Evolutionary conservation across 768 basidiomycete species (phyloP).

Genomic region (Fibroporia radiculosa): DNA sequence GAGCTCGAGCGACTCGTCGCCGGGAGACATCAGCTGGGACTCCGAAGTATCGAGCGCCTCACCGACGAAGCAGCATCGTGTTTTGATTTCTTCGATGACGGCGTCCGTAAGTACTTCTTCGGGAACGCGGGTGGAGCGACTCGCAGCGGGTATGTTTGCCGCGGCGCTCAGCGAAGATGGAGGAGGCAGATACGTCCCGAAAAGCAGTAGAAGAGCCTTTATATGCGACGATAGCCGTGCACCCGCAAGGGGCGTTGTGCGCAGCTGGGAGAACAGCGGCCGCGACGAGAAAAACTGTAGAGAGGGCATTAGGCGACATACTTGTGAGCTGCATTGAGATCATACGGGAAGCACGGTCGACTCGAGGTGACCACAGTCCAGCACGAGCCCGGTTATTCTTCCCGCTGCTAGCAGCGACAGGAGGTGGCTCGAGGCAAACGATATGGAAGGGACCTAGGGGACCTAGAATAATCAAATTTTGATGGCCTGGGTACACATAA

Average conservation of each 20-base stretch:
- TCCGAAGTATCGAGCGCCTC: slow-evolving; percentile 37
- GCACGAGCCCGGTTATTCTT: slow-evolving; percentile 84
- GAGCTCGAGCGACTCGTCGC: slow-evolving; percentile 31
- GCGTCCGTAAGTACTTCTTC: slow-evolving; percentile 71
- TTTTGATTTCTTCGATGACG: slow-evolving; percentile 87
- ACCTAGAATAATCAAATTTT: background rate
- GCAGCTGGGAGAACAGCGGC: slow-evolving; percentile 76
- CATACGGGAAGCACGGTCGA: slow-evolving; percentile 81
- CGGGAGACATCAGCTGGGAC: slow-evolving; percentile 23
- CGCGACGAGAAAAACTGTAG: slow-evolving; percentile 84
- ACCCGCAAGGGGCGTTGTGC: slow-evolving; percentile 87
- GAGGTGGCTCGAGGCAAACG: slow-evolving; percentile 85
- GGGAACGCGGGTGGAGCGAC: slow-evolving; percentile 62
- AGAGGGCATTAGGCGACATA: background rate
- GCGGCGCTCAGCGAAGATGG: slow-evolving; percentile 62
- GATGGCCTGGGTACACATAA: background rate
- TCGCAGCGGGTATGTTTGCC: slow-evolving; percentile 53
- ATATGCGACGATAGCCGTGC: slow-evolving; percentile 71
- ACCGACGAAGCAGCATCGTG: slow-evolving; percentile 84
- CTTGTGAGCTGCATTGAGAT: slow-evolving; percentile 6
- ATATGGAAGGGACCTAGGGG: slow-evolving; percentile 87
- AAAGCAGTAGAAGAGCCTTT: slow-evolving; percentile 71
- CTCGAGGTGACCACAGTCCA: slow-evolving; percentile 91
- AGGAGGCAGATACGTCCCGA: slow-evolving; percentile 81
- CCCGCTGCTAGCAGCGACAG: slow-evolving; percentile 82